Evolutionary conservation across 805 yeast genomes (phyloP).

Genomic region (Spathaspora gorwiae): DNA sequence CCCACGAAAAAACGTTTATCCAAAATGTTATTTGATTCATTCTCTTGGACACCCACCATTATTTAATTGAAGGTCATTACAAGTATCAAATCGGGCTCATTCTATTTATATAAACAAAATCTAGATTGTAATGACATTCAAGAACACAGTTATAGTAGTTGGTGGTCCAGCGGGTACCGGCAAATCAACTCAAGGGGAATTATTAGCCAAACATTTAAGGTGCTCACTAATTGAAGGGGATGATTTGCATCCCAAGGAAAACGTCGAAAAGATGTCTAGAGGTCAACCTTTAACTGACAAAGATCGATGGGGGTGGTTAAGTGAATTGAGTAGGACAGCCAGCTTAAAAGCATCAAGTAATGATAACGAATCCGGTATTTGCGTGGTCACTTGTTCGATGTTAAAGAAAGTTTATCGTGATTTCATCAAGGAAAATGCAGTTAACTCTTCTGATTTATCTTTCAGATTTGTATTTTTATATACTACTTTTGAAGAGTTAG

Average conservation of each 20-base stretch:
- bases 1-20: no score
- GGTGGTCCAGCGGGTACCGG: conserved; percentile 99
- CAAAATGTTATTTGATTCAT: no score
- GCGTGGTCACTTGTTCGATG: conserved; percentile 81
- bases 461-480: conserved; percentile 65
- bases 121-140: conserved; percentile 1
- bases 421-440: conserved; percentile 40
- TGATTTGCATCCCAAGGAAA: conserved; percentile 61
- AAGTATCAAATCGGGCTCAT: no score
- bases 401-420: conserved; percentile 73
- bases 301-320: conserved; percentile 91
- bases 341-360: conserved; percentile 31
- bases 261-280: conserved; percentile 75
- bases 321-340: conserved; percentile 41
- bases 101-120: no score
- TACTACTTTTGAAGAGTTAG: conserved; percentile 58
- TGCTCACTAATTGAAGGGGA: conserved; percentile 84
- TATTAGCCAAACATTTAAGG: conserved; percentile 40
- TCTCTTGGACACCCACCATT: no score
- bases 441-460: conserved; percentile 21
- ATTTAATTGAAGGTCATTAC: no score
- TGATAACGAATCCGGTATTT: conserved; percentile 16
- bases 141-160: conserved; percentile 48
- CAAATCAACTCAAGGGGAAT: conserved; percentile 70
- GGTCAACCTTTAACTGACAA: conserved; percentile 83